Percentiles rank a stretch among this genome's conserved stretches.
These are phyloP conservation scores for Vachellia collinsii DNA, from an alignment of 306 rosid genomes.

Conservation along the genomic window DNA sequence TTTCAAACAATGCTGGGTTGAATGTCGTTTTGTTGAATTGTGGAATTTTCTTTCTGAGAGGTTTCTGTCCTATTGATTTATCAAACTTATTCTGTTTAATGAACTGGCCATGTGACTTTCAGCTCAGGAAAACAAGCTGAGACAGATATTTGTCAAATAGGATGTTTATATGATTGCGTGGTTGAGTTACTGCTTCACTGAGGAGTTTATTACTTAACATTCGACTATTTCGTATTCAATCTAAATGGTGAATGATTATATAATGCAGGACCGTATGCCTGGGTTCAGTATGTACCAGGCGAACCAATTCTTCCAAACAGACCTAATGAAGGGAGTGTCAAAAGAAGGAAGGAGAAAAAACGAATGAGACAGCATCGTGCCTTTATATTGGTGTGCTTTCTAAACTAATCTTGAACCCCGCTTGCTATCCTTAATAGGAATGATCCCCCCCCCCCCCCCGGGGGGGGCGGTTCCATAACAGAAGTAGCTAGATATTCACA, in stretches of 20 bases:
- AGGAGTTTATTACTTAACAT: background rate
- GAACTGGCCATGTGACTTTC: background rate
- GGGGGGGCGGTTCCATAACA: too few relatives aligned
- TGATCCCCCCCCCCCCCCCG: background rate
- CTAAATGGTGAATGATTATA: background rate
- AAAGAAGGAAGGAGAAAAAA: constrained; percentile 89
- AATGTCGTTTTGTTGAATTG: background rate
- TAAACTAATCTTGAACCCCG: background rate
- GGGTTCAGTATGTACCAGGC: constrained; percentile 74
- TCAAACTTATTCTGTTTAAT: background rate
- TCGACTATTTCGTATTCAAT: background rate
- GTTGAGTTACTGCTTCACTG: background rate
- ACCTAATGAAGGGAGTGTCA: constrained; percentile 91
- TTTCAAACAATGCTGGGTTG: background rate
- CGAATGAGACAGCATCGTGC: constrained; percentile 80
- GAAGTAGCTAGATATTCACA: background rate
- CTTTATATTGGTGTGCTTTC: constrained; percentile 69
- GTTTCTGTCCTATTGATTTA: background rate
- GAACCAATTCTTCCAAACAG: constrained; percentile 68
- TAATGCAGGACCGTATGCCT: constrained; percentile 78
- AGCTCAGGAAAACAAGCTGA: background rate
- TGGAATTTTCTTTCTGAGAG: background rate
- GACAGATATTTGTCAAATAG: background rate
- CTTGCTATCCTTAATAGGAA: background rate
- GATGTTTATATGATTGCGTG: background rate